Evolutionary conservation across 2,329 filamentous ascomycete genomes (phyloP).

Genomic region (Beauveria sp.): DNA sequence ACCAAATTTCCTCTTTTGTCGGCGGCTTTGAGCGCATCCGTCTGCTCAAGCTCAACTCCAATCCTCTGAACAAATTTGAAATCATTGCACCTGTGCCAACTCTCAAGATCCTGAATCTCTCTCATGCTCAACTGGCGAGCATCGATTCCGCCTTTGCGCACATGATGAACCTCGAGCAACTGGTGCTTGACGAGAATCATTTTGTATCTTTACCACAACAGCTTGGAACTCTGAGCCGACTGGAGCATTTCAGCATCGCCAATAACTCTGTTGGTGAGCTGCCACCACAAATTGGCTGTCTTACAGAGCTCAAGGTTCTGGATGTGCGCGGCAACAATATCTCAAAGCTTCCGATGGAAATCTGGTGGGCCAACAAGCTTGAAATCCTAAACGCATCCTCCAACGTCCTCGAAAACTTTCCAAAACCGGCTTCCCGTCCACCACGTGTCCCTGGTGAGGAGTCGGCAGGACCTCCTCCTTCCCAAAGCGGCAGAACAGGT

Average conservation of each 20-base stretch:
- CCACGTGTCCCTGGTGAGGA: constrained; percentile 53
- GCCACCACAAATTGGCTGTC: constrained; percentile 79
- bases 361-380: constrained; percentile 91
- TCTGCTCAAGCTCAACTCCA: constrained; percentile 83
- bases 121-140: constrained; percentile 82
- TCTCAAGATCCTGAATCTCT: constrained; percentile 79
- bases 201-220: constrained; percentile 83
- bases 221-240: constrained; percentile 71
- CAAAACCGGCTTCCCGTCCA: constrained; percentile 70
- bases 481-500: constrained; percentile 33
- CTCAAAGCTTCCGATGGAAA: constrained; percentile 75
- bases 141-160: constrained; percentile 85
- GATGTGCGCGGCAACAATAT: constrained; percentile 94
- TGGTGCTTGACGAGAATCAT: constrained; percentile 91
- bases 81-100: constrained; percentile 70
- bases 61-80: constrained; percentile 90
- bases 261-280: constrained; percentile 82
- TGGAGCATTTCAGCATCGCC: constrained; percentile 91
- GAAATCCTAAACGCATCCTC: constrained; percentile 93
- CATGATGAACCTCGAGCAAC: constrained; percentile 76
- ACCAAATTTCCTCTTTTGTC: constrained; percentile 81
- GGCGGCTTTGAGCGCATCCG: constrained; percentile 82
- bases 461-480: constrained; percentile 24
- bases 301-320: constrained; percentile 75
- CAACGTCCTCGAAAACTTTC: constrained; percentile 85